These are phyloP conservation scores for Beauveria varroae DNA, from an alignment of 2,329 filamentous ascomycete genomes.

Conservation along the genomic window DNA sequence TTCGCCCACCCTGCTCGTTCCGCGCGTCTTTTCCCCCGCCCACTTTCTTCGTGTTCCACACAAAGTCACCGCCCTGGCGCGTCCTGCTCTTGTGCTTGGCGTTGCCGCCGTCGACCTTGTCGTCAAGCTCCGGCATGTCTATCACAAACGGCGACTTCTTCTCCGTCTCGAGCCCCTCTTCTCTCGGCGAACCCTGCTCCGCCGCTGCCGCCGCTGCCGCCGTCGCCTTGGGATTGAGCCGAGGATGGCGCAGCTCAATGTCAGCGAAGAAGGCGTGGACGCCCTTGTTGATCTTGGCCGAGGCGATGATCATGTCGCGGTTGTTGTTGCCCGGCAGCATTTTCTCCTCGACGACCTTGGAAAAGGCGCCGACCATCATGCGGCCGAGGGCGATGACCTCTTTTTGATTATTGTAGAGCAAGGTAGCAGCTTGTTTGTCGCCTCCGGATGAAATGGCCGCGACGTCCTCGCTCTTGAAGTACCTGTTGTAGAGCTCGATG, in stretches of 20 bases:
- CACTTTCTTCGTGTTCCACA: conserved; percentile 24
- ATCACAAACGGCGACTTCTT: background rate
- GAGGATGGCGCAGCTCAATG: conserved; percentile 27
- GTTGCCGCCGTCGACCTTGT: background rate
- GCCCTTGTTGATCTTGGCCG: conserved; percentile 30
- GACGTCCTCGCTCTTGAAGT: conserved; percentile 22
- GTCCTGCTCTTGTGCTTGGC: background rate
- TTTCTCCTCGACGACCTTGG: conserved; percentile 34
- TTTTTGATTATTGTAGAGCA: conserved; percentile 27
- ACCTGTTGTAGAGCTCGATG: conserved; percentile 29
- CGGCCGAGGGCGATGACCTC: conserved; percentile 39
- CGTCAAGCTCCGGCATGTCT: conserved; percentile 3
- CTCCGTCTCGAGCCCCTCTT: conserved; percentile 10
- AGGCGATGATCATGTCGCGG: conserved; percentile 24
- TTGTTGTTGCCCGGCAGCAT: conserved; percentile 30
- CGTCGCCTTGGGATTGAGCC: conserved; percentile 10
- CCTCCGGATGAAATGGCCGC: conserved; percentile 16
- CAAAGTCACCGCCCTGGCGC: conserved; percentile 18
- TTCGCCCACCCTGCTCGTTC: background rate
- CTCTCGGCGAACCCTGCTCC: conserved; percentile 8
- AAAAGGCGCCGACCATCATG: conserved; percentile 37
- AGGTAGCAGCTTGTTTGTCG: conserved; percentile 11
- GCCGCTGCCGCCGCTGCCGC: conserved; percentile 11
- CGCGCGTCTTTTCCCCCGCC: background rate
- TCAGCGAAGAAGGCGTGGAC: conserved; percentile 28